A percentile compares a stretch with the other conserved stretches of the same genome.
Evolutionary conservation across 768 basidiomycete genomes (phyloP).

Genomic region (Pisolithus microcarpus): DNA sequence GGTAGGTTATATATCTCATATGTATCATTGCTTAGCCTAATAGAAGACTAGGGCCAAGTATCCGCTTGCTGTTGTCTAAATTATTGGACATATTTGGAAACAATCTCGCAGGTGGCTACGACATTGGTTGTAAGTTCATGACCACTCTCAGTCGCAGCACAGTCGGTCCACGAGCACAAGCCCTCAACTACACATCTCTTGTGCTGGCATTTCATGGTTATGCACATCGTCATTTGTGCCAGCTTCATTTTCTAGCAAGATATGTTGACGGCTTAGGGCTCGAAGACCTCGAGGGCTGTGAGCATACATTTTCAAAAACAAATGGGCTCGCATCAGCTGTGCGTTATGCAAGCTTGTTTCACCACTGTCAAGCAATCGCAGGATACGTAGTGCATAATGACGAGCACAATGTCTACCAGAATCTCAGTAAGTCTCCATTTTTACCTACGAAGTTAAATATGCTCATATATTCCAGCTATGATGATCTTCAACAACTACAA

Average conservation of each 20-base stretch:
- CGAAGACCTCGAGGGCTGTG: slow-evolving; percentile 18
- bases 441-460: not conserved
- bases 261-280: slow-evolving; percentile 12
- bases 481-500: too few species aligned
- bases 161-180: not conserved
- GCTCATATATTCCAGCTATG: too few species aligned
- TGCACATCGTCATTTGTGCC: slow-evolving; percentile 16
- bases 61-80: slow-evolving; percentile 8
- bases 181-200: not conserved
- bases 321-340: not conserved
- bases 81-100: slow-evolving; percentile 6
- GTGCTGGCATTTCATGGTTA: slow-evolving; percentile 21
- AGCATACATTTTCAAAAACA: slow-evolving; percentile 12
- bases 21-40: not conserved
- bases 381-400: too few species aligned
- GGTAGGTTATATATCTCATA: not conserved
- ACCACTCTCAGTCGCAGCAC: slow-evolving; percentile 9
- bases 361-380: too few species aligned
- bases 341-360: not conserved
- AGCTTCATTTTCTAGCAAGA: slow-evolving; percentile 12
- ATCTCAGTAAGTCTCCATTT: not conserved
- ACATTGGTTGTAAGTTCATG: slow-evolving; percentile 18
- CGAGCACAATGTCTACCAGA: too few species aligned
- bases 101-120: slow-evolving; percentile 11
- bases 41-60: too few species aligned